These are phyloP conservation scores for Penicillium palitans DNA, from an alignment of 2,329 filamentous ascomycete genomes.

Conservation along the genomic window DNA sequence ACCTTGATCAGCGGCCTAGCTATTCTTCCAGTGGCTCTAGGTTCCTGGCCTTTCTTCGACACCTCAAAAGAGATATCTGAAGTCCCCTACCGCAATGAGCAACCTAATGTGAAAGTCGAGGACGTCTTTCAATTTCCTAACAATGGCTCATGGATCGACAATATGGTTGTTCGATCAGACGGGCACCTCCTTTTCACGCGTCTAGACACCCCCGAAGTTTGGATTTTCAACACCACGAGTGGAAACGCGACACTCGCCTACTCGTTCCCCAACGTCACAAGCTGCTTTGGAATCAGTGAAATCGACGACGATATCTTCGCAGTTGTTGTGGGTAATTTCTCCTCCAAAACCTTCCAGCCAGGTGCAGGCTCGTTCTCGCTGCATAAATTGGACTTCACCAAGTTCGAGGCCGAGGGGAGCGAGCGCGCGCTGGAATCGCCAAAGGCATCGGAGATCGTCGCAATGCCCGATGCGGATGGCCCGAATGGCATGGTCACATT, in stretches of 20 bases:
- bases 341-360: conserved; percentile 19
- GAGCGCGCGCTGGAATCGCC: not conserved
- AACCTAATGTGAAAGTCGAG: conserved; percentile 19
- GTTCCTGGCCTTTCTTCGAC: conserved; percentile 7
- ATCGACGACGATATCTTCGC: conserved; percentile 27
- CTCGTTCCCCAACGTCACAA: conserved; percentile 23
- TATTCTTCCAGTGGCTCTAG: conserved; percentile 12
- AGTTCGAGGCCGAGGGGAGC: not conserved
- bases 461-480: conserved; percentile 20
- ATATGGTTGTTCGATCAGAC: conserved; percentile 21
- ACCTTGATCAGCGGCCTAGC: conserved; percentile 11
- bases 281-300: conserved; percentile 27
- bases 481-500: conserved; percentile 25
- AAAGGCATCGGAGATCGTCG: conserved; percentile 16
- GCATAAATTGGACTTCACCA: conserved; percentile 22
- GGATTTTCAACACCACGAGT: conserved; percentile 20
- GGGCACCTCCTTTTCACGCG: conserved; percentile 25
- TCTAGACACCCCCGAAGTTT: conserved; percentile 25
- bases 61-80: not conserved
- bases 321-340: conserved; percentile 26
- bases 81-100: conserved; percentile 10
- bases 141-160: conserved; percentile 28
- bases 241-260: conserved; percentile 22
- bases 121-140: conserved; percentile 26
- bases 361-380: conserved; percentile 21